These are phyloP conservation scores for Mucor piriformis DNA, from an alignment of 371 early-diverging fungal genomes.

Conservation along the genomic window DNA sequence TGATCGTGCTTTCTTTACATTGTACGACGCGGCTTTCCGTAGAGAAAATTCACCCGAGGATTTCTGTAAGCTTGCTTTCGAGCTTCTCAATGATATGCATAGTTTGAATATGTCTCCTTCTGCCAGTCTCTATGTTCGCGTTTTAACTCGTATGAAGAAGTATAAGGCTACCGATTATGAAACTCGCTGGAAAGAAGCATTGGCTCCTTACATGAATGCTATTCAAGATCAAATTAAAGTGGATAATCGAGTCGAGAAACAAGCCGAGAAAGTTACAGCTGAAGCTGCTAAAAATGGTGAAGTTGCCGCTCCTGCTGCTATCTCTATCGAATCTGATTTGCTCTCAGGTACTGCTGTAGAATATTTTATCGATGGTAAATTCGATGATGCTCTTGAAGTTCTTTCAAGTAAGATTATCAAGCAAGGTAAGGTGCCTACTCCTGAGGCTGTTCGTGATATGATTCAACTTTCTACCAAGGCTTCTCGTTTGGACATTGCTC, in stretches of 20 bases:
- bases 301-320: background rate
- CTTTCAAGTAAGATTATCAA: constrained; percentile 35
- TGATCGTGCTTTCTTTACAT: background rate
- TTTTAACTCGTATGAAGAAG: constrained; percentile 27
- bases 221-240: constrained; percentile 12
- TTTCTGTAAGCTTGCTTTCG: constrained; percentile 27
- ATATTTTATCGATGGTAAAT: constrained; percentile 31
- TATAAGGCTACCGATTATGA: constrained; percentile 29
- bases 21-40: constrained; percentile 25
- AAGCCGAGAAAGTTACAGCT: background rate
- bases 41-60: constrained; percentile 4
- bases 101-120: constrained; percentile 13
- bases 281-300: background rate
- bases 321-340: constrained; percentile 24
- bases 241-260: background rate
- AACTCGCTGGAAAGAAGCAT: constrained; percentile 37
- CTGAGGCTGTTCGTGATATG: constrained; percentile 49
- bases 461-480: constrained; percentile 37
- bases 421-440: constrained; percentile 34
- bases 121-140: constrained; percentile 26
- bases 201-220: constrained; percentile 25
- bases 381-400: constrained; percentile 29
- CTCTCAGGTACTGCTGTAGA: constrained; percentile 35
- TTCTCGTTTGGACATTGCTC: constrained; percentile 24
- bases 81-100: constrained; percentile 30